phyloP scores from a whole-genome alignment of 768 basidiomycete species.

The Tylopilus sp. region DNA sequence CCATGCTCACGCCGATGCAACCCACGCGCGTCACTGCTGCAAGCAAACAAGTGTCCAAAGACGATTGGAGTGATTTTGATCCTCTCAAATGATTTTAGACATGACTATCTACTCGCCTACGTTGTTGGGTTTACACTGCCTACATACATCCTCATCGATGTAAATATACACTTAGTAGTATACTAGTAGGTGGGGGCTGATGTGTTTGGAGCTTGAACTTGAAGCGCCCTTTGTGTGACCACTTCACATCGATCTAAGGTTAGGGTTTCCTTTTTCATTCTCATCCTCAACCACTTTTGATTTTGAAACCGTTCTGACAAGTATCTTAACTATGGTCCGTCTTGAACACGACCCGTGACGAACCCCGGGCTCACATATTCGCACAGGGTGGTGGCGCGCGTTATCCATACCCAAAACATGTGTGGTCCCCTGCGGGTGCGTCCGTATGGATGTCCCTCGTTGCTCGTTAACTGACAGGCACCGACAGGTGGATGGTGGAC shows the following conservation, averaged over 20 bases:
- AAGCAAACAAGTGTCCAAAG: slow-evolving; percentile 52
- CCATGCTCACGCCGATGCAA: slow-evolving; percentile 58
- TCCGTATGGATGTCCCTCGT: not conserved
- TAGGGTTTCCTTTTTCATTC: slow-evolving; percentile 12
- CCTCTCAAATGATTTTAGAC: slow-evolving; percentile 38
- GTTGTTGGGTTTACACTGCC: not conserved
- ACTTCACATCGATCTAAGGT: not conserved
- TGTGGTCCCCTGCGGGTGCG: slow-evolving; percentile 89
- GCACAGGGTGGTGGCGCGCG: slow-evolving; percentile 74
- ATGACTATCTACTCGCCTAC: not conserved
- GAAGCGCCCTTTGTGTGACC: too few species aligned
- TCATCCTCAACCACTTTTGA: not conserved
- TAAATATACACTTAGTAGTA: too few species aligned
- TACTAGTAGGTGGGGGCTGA: too few species aligned
- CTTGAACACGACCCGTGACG: not conserved
- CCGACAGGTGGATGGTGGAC: slow-evolving; percentile 91
- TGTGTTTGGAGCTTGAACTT: too few species aligned
- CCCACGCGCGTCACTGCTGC: slow-evolving; percentile 39
- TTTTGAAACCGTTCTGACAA: not conserved
- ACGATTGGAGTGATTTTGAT: slow-evolving; percentile 82
- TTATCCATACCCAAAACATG: slow-evolving; percentile 92
- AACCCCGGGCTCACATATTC: not conserved
- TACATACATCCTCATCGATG: not conserved
- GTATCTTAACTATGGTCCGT: slow-evolving; percentile 14
- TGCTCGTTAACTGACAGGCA: not conserved